A percentile compares a stretch with the other conserved stretches of the same genome.
These are phyloP conservation scores for Chytriomyces sp. DNA, from an alignment of 192 early-diverging fungal genomes.

Conservation along the genomic window DNA sequence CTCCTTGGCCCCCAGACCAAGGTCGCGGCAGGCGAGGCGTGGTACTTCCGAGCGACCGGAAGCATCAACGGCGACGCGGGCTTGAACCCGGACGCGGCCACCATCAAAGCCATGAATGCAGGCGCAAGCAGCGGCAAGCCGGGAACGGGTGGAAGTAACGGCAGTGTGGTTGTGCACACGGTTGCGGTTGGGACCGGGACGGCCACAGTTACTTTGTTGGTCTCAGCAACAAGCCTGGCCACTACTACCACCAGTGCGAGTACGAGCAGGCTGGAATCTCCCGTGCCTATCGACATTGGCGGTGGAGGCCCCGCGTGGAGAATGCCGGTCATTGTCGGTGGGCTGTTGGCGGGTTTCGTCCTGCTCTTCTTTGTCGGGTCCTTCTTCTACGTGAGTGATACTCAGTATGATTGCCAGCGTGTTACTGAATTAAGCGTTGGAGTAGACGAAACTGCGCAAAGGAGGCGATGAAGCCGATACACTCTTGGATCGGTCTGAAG, in stretches of 20 bases:
- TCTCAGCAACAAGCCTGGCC: no score
- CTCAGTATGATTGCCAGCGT: no score
- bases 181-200: no score
- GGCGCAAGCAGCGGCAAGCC: background rate
- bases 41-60: background rate
- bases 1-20: background rate
- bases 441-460: no score
- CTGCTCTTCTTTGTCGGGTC: background rate
- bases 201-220: no score
- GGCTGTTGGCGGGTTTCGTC: background rate
- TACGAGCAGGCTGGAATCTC: no score
- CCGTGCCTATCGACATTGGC: no score
- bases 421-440: no score
- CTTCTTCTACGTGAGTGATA: conserved; percentile 3
- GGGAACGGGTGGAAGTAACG: background rate
- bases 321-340: background rate
- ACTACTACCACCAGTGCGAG: no score
- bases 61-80: background rate
- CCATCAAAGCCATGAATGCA: background rate
- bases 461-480: no score
- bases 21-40: background rate
- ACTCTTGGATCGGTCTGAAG: no score
- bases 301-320: background rate
- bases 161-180: background rate
- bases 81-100: background rate